Conservation (phyloP, 164 flowering plant species). For the Vitis amurensis region DNA sequence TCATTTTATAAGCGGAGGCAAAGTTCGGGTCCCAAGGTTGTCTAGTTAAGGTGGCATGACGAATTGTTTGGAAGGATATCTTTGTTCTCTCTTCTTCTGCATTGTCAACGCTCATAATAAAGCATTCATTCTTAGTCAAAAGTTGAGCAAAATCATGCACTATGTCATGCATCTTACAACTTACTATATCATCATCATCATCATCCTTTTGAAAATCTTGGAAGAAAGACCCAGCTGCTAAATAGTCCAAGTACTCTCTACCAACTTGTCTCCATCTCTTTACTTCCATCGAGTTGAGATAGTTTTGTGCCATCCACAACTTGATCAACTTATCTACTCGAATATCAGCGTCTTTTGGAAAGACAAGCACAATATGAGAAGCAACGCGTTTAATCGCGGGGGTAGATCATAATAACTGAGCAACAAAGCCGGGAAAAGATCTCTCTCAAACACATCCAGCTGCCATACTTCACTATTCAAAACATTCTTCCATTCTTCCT, state of each 20-base stretch:
- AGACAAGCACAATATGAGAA: slow-evolving; percentile 25
- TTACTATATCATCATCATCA: not conserved
- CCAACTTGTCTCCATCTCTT: not conserved
- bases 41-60: not conserved
- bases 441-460: not conserved
- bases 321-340: not conserved
- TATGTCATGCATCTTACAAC: slow-evolving; percentile 13
- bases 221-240: slow-evolving; percentile 12
- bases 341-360: slow-evolving; percentile 12
- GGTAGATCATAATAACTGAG: not conserved
- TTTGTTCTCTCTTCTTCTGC: no score
- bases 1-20: not conserved
- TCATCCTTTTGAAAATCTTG: slow-evolving; percentile 13
- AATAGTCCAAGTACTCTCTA: slow-evolving; percentile 3
- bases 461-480: slow-evolving; percentile 20
- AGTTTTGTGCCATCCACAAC: slow-evolving; percentile 21
- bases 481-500: slow-evolving; percentile 9
- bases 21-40: not conserved
- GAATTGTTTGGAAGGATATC: no score
- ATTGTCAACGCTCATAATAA: no score
- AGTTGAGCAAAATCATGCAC: slow-evolving; percentile 15
- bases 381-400: slow-evolving; percentile 5
- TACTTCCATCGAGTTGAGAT: not conserved
- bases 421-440: slow-evolving; percentile 17
- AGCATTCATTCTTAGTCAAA: slow-evolving; percentile 1